Evolutionary conservation across 2,329 filamentous ascomycete species (phyloP), one percentile per base, ranked within the genome.

Genomic region (Aspergillus nomiae): DNA sequence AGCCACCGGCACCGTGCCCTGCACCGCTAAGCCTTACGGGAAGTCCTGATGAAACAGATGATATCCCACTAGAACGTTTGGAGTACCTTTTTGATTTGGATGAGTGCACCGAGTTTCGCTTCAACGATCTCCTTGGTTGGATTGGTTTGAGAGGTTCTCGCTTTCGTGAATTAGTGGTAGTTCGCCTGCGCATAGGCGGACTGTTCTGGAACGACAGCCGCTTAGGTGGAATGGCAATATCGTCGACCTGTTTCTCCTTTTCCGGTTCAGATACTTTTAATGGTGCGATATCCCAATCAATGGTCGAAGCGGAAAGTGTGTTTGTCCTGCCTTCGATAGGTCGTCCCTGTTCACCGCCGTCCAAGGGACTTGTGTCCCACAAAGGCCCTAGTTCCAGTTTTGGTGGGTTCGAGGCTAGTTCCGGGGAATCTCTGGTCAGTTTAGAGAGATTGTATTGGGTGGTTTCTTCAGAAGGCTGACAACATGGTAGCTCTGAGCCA

Each of bases 21-120:
- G 77, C 78, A 21, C 78, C 78, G 58, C 78, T 80, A 21, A 77
- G 68, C 60, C 78, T 70, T n/a, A 76, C 67, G 0, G 78, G 78
- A 36, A 80, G 67, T 11, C 78, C 78, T 7, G 76, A 69, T 26
- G 76, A 74, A 30, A 77, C 68, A 19, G 74, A 69, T 6, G 76
- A 77, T 21, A 79, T 74, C 5, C 77, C 76, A 61, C 77, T 79
- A 0, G 76, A 78, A 26, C 75, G 75, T 60, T 72, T 77, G 0
- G 77, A 79, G 63, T 74, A 71, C 46, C 77, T 65, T 55, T 70
- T 77, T 3, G 77, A 78, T 36, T 73, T 71, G 7, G 74, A 73
- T n/a, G 76, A 77, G 32, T 73, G 66, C 2, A 72, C 66, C 3
- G 76, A 78, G 26, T 76, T 76, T 38, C 76, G 71, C 62, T 78